A percentile compares a stretch with the other conserved stretches of the same genome.
Evolutionary conservation across 2,329 filamentous ascomycete species (phyloP).

Genomic region (Trichoderma sp.): DNA sequence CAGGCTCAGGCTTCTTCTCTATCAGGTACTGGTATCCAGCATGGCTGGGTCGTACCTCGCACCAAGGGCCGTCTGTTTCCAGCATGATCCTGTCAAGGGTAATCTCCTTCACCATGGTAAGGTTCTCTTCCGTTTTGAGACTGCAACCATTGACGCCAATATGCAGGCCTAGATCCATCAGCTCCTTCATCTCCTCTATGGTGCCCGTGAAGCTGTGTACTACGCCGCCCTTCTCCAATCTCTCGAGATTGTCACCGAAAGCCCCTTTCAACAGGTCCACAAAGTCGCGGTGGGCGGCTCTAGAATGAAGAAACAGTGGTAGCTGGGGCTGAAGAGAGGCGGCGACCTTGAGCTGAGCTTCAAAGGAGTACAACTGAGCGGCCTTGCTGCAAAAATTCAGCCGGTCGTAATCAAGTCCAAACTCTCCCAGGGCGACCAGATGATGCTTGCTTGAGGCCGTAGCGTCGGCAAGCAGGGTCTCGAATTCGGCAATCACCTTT

Average conservation of each 20-base stretch:
- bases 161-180: conserved; percentile 80
- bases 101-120: conserved; percentile 78
- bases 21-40: conserved; percentile 74
- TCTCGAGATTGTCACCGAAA: conserved; percentile 60
- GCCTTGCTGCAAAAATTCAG: conserved; percentile 78
- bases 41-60: conserved; percentile 87
- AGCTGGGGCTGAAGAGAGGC: conserved; percentile 68
- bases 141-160: conserved; percentile 97
- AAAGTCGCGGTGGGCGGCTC: conserved; percentile 85
- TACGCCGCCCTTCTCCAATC: conserved; percentile 73
- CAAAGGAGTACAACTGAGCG: conserved; percentile 82
- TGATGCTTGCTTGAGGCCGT: conserved; percentile 44
- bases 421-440: conserved; percentile 86
- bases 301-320: conserved; percentile 88
- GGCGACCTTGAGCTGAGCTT: conserved; percentile 77
- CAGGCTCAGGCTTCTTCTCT: conserved; percentile 38
- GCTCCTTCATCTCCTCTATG: conserved; percentile 75
- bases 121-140: conserved; percentile 90
- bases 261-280: conserved; percentile 65
- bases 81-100: conserved; percentile 82
- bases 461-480: conserved; percentile 61
- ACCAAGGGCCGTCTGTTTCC: conserved; percentile 98
- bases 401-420: conserved; percentile 95
- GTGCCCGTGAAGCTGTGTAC: conserved; percentile 97
- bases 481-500: conserved; percentile 60